phyloP scores from a whole-genome alignment of 1,139 yeast genomes.

The Geotrichum aggregatum region DNA sequence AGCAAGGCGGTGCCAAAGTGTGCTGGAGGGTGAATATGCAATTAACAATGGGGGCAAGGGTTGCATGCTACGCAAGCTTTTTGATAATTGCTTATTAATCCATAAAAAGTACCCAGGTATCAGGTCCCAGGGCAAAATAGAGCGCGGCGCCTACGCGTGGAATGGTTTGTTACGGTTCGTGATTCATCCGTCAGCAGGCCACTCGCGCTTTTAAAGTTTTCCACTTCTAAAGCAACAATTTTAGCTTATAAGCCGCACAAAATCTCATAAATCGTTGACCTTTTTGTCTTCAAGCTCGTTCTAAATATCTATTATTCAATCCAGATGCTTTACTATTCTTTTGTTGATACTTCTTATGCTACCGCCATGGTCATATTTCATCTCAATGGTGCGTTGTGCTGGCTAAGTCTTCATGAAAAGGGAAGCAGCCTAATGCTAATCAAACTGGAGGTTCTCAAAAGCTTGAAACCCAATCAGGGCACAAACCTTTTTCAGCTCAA shows the following conservation, averaged over 20 bases:
- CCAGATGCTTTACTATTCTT: not conserved
- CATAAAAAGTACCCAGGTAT: too few species aligned
- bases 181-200: too few species aligned
- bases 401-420: conserved; percentile 2
- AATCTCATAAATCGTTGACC: too few species aligned
- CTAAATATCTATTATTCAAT: not conserved
- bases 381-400: not conserved
- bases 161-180: too few species aligned
- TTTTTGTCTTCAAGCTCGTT: not conserved
- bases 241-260: not conserved
- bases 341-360: not conserved
- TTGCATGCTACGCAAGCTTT: too few species aligned
- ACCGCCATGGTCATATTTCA: conserved; percentile 1
- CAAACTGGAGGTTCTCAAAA: not conserved
- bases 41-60: too few species aligned
- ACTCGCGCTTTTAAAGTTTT: not conserved
- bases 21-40: not conserved
- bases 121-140: too few species aligned
- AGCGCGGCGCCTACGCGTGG: too few species aligned
- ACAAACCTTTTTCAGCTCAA: not conserved
- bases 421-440: not conserved
- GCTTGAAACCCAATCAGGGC: not conserved
- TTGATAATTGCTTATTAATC: too few species aligned
- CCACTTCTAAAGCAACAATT: not conserved
- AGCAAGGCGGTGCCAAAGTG: not conserved